phyloP scores from a whole-genome alignment of 106 monocot species.

The Cymbidium sinense region DNA sequence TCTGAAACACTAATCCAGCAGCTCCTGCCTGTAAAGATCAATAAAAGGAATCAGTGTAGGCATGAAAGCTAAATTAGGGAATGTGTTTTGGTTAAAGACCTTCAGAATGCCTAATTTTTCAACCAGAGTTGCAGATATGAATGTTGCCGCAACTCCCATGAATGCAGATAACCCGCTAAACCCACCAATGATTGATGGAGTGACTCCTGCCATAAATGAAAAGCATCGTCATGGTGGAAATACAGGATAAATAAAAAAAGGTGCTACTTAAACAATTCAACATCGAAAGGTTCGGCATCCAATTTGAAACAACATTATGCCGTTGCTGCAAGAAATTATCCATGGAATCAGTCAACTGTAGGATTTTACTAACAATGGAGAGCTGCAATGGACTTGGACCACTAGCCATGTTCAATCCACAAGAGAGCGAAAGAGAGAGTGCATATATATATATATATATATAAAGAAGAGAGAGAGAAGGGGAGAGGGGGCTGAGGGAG shows the following conservation, averaged over 20 bases:
- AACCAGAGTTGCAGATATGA: conserved; percentile 76
- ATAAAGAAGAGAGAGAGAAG: too few relatives aligned
- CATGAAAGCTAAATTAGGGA: background rate
- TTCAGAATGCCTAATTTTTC: conserved; percentile 72
- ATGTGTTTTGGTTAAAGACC: conserved; percentile 24
- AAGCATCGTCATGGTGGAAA: background rate
- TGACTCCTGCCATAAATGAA: conserved; percentile 42
- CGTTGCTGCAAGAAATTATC: too few relatives aligned
- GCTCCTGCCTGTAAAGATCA: conserved; percentile 75
- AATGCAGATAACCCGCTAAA: conserved; percentile 88
- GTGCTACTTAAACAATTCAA: too few relatives aligned
- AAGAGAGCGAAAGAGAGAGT: too few relatives aligned
- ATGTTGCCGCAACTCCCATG: conserved; percentile 93
- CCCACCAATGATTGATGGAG: conserved; percentile 72
- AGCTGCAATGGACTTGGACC: too few relatives aligned
- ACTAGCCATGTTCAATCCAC: too few relatives aligned
- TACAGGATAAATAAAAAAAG: background rate
- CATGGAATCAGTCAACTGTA: too few relatives aligned
- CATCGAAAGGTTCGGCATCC: too few relatives aligned
- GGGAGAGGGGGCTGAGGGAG: too few relatives aligned
- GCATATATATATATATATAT: too few relatives aligned
- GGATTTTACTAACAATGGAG: too few relatives aligned
- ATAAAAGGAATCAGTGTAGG: background rate
- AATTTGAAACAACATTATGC: too few relatives aligned
- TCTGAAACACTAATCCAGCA: conserved; percentile 85